These are phyloP conservation scores for Pleurotus cornucopiae DNA, from an alignment of 768 basidiomycete genomes.

Conservation along the genomic window DNA sequence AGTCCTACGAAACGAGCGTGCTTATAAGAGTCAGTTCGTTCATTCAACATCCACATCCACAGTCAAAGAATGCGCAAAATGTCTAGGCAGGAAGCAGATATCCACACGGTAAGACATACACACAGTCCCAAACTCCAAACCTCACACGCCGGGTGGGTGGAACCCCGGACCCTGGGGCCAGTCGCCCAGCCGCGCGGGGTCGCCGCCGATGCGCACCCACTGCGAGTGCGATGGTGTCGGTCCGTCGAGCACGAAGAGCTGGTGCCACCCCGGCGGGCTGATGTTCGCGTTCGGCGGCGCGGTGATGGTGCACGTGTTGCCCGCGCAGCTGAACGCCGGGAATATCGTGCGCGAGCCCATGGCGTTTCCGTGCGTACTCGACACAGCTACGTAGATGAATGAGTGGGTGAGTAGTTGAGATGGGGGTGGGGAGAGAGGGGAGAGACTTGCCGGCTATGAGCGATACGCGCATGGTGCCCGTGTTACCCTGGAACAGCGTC, in stretches of 20 bases:
- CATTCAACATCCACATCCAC: too few species aligned
- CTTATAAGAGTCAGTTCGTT: too few species aligned
- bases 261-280: conserved; percentile 74
- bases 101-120: too few species aligned
- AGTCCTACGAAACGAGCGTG: too few species aligned
- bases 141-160: conserved; percentile 50
- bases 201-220: conserved; percentile 79
- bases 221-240: conserved; percentile 72
- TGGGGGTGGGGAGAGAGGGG: too few species aligned
- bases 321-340: conserved; percentile 66
- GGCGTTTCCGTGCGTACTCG: conserved; percentile 73
- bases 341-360: conserved; percentile 74
- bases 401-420: conserved; percentile 9
- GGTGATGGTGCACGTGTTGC: conserved; percentile 70
- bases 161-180: conserved; percentile 75
- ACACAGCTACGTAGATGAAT: conserved; percentile 42
- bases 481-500: conserved; percentile 36
- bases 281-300: conserved; percentile 69
- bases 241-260: conserved; percentile 73
- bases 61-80: too few species aligned
- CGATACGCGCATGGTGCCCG: conserved; percentile 38
- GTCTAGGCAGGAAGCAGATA: too few species aligned
- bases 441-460: too few species aligned
- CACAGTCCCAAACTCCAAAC: too few species aligned
- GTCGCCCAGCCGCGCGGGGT: conserved; percentile 63